These are phyloP conservation scores for Pseudogymnoascus verrucosus DNA, from an alignment of 2,329 filamentous ascomycete genomes.

Conservation along the genomic window DNA sequence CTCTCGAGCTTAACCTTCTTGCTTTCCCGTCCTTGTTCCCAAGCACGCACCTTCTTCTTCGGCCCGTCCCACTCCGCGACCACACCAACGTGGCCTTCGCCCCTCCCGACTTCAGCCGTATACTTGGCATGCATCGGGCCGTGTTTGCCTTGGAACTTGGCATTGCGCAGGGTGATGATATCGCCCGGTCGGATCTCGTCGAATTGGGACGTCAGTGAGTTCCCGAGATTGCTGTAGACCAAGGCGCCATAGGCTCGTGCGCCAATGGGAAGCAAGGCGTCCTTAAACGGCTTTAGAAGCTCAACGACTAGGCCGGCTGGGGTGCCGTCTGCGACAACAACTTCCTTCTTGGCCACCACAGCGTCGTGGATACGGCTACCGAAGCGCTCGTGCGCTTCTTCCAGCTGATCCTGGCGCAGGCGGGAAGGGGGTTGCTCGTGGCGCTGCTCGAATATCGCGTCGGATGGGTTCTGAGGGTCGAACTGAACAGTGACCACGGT, in stretches of 20 bases:
- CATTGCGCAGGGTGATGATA: constrained; percentile 86
- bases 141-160: constrained; percentile 90
- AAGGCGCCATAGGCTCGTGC: constrained; percentile 82
- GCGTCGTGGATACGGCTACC: constrained; percentile 70
- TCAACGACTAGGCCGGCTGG: constrained; percentile 71
- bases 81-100: constrained; percentile 76
- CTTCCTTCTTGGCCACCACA: constrained; percentile 65
- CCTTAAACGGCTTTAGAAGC: constrained; percentile 63
- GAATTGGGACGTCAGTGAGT: constrained; percentile 80
- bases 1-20: constrained; percentile 92
- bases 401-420: constrained; percentile 86
- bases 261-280: constrained; percentile 77
- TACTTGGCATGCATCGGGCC: constrained; percentile 96
- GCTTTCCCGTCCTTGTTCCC: constrained; percentile 90
- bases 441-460: constrained; percentile 72
- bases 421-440: constrained; percentile 76
- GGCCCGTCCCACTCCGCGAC: constrained; percentile 97
- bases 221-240: constrained; percentile 91
- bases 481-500: constrained; percentile 77
- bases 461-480: constrained; percentile 63
- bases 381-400: constrained; percentile 73
- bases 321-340: constrained; percentile 75
- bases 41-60: constrained; percentile 93
- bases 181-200: constrained; percentile 93
- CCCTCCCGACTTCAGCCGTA: constrained; percentile 75